Evolutionary conservation across 176 grass and related monocot species (phyloP).

Genomic region (Paspalum vaginatum): DNA sequence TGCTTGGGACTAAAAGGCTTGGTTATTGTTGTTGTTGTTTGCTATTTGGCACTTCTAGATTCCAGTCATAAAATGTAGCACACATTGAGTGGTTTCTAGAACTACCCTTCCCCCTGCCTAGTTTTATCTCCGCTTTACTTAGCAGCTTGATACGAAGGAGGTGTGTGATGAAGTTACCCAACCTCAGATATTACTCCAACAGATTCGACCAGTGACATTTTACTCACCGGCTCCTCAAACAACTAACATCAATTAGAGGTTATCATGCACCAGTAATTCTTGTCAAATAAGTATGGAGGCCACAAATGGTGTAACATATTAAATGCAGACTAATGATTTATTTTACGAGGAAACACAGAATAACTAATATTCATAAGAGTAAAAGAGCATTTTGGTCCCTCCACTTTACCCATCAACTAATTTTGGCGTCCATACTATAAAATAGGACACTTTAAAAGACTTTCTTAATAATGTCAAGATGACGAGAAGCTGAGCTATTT

Average conservation of each 20-base stretch:
- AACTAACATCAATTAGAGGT: neutral
- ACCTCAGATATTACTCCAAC: conserved; percentile 22
- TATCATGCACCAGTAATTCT: neutral
- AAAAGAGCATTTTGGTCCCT: neutral
- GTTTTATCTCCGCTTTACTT: conserved; percentile 8
- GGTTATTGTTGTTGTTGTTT: no score
- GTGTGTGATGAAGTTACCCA: neutral
- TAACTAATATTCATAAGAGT: neutral
- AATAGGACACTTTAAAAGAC: neutral
- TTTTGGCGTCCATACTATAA: neutral
- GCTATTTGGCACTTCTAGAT: neutral
- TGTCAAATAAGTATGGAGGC: neutral
- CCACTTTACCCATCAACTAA: neutral
- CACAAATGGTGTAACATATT: no score
- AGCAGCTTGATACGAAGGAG: neutral
- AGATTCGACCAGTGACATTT: neutral
- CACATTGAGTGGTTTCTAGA: neutral
- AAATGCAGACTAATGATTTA: neutral
- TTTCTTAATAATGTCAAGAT: neutral
- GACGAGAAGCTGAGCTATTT: neutral
- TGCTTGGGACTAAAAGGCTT: no score
- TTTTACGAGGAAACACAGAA: neutral
- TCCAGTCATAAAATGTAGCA: conserved; percentile 1
- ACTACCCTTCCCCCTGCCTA: neutral
- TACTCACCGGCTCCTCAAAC: neutral